Evolutionary conservation across 192 early-diverging fungal genomes (phyloP), one percentile per base, ranked within the genome.

Genomic region (Coemansia sp.): DNA sequence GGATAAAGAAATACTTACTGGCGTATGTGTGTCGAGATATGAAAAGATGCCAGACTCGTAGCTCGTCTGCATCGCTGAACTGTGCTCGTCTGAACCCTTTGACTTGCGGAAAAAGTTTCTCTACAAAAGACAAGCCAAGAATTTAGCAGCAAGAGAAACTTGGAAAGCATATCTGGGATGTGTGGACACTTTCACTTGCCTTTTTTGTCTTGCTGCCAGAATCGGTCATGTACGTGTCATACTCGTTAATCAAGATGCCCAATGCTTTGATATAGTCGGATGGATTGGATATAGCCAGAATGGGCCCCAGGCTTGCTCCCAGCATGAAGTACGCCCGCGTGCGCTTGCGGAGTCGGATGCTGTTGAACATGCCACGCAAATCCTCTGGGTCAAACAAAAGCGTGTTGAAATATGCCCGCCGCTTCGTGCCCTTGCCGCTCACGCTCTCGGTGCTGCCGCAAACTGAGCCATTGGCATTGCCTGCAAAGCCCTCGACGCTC

Each of bases 221-320:
- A 58, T 85, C 83, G 44, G 78, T 34, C 73, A 80, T 77, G 65
- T 74, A 85, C 11, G 72, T 64, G 21, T 85, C 77, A 50, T 80
- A 90, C 68, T 90, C 89, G 61, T 75, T 81, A 27, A 89, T 77
- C n/a, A 90, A 72, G 4, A 88, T 84, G 19, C 68, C 82, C 25
- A 89, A 77, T 14, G 89, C 86, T 62, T 88, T 88, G 4, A 89
- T 79, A 68, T 87, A 90, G 69, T 90, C 89, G 6, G 74, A 63
- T 11, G 88, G 84, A 27, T 86, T 89, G 2, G 80, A 85, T 58
- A 89, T 88, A 38, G 88, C 88, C 29, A 90, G 71, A 63, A 90
- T 86, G 4, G 86, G 85, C 17, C 87, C 89, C 27, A 90, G 73
- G 37, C 88, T 89, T 11, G 84, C 67, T n/a, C 89, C 89, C 12